A percentile compares a stretch with the other conserved stretches of the same genome.
These are phyloP conservation scores for Tricholoma sp. DNA, from an alignment of 768 basidiomycete species.

Conservation along the genomic window DNA sequence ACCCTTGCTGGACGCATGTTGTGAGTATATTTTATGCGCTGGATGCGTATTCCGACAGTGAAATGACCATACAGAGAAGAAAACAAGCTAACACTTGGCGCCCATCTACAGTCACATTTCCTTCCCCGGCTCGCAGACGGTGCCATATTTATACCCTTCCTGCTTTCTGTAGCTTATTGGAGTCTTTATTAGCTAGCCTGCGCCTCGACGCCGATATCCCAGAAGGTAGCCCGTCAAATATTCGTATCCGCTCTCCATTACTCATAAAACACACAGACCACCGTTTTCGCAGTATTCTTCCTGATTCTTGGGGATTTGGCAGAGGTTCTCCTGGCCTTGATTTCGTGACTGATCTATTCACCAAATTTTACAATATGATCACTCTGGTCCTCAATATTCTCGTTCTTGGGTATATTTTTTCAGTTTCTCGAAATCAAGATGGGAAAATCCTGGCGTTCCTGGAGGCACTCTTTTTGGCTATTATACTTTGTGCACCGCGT, in stretches of 20 bases:
- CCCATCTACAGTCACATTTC: constrained; percentile 31
- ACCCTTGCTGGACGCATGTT: constrained; percentile 15
- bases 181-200: neutral
- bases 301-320: constrained; percentile 15
- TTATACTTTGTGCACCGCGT: constrained; percentile 26
- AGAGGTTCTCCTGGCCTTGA: constrained; percentile 30
- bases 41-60: neutral
- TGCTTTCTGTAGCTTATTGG: too few species aligned
- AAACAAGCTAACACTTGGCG: constrained; percentile 18
- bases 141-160: constrained; percentile 4
- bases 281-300: neutral
- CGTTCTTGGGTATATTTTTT: constrained; percentile 16
- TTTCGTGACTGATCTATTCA: constrained; percentile 21
- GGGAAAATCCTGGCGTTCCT: constrained; percentile 21
- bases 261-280: neutral
- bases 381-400: constrained; percentile 21
- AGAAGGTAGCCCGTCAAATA: neutral
- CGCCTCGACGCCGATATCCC: neutral
- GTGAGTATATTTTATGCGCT: constrained; percentile 2
- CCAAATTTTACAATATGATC: constrained; percentile 15
- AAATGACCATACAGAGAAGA: constrained; percentile 6
- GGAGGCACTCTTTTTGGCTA: constrained; percentile 21
- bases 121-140: constrained; percentile 35
- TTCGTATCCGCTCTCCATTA: neutral
- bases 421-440: constrained; percentile 12